Percentiles rank a stretch among this genome's conserved stretches.
Evolutionary conservation across 129 eudicot genomes (phyloP).

Genomic region (Glebionis coronaria): DNA sequence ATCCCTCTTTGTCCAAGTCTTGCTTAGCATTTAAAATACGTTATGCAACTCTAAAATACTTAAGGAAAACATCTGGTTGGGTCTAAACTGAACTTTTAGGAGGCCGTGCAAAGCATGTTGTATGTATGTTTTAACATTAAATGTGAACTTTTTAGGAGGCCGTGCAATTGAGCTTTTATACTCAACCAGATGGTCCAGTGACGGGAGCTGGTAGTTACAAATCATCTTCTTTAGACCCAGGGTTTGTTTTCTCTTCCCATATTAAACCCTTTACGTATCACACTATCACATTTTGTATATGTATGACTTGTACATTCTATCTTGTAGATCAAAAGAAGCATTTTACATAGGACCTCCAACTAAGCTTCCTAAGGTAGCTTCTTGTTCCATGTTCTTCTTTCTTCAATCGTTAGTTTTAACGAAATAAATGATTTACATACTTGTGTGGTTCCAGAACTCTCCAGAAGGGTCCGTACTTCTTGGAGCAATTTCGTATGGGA

Average conservation of each 20-base stretch:
- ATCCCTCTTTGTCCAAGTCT: background rate
- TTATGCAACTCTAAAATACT: background rate
- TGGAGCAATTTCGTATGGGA: constrained; percentile 92
- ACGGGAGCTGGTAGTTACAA: constrained; percentile 71
- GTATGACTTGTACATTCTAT: constrained; percentile 12
- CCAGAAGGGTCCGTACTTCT: constrained; percentile 78
- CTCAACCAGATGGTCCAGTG: constrained; percentile 94
- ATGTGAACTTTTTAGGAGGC: constrained; percentile 50
- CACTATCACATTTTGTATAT: constrained; percentile 6
- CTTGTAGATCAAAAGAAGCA: constrained; percentile 75
- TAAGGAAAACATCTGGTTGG: background rate
- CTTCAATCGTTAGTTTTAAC: background rate
- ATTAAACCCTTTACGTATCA: background rate
- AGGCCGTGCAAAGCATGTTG: constrained; percentile 36
- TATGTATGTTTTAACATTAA: constrained; percentile 1
- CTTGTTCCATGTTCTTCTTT: background rate
- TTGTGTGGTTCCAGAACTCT: constrained; percentile 53
- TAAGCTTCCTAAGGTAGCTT: constrained; percentile 86
- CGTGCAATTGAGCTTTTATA: constrained; percentile 74
- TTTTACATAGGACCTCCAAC: constrained; percentile 90
- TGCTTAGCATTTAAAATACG: too few relatives aligned
- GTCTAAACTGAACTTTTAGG: constrained; percentile 40
- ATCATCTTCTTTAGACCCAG: constrained; percentile 73
- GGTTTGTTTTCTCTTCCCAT: constrained; percentile 47
- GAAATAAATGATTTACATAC: constrained; percentile 15